Evolutionary conservation across 495 filamentous ascomycete genomes (phyloP).

Genomic region (Talaromyces stipitatus): DNA sequence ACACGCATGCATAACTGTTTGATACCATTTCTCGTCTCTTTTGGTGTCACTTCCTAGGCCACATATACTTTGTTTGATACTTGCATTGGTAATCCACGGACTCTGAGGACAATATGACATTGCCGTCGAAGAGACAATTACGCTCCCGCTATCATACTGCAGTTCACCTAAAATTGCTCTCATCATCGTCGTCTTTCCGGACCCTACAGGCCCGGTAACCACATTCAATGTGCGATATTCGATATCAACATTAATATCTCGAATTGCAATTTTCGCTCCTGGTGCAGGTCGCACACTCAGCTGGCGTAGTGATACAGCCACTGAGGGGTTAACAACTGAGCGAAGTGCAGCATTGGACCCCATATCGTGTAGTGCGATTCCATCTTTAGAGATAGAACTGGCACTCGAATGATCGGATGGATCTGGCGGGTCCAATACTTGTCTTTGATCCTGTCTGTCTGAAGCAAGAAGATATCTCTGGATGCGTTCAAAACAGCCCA

Average conservation of each 20-base stretch:
- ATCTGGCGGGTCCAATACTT: background rate
- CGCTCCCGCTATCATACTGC: background rate
- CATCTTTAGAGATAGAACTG: background rate
- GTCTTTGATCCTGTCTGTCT: background rate
- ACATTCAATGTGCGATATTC: constrained; percentile 1
- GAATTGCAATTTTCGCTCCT: too few species aligned
- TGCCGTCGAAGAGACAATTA: background rate
- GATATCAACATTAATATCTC: constrained; percentile 11
- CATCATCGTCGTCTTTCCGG: constrained; percentile 43
- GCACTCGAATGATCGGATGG: background rate
- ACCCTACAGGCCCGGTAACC: constrained; percentile 26
- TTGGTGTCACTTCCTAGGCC: constrained; percentile 22
- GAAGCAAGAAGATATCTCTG: constrained; percentile 14
- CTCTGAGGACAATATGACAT: constrained; percentile 14
- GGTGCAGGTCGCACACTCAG: constrained; percentile 5
- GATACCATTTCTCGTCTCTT: constrained; percentile 50
- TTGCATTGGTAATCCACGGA: constrained; percentile 31
- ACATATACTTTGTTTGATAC: constrained; percentile 38
- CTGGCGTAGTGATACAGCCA: too few species aligned
- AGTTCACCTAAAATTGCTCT: constrained; percentile 42
- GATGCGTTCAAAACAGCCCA: constrained; percentile 20
- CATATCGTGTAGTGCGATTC: too few species aligned
- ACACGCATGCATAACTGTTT: constrained; percentile 51
- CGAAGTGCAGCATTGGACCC: too few species aligned
- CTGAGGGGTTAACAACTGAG: too few species aligned